Evolutionary conservation across 1,284 basidiomycete species (phyloP).

Genomic region (Filobasidium uniguttulatum): DNA sequence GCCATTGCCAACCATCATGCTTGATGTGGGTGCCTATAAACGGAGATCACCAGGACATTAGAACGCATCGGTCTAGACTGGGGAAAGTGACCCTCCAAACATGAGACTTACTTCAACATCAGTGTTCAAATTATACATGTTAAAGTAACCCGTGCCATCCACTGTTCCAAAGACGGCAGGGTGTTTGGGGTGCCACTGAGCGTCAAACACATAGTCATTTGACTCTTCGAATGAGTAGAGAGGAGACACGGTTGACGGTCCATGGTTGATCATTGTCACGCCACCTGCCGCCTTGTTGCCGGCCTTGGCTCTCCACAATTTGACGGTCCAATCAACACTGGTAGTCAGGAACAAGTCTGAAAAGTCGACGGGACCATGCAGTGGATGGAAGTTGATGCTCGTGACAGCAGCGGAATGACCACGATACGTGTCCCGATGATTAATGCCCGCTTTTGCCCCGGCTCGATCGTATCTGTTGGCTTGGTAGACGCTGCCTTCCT

Average conservation of each 20-base stretch:
- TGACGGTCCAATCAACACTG: constrained; percentile 91
- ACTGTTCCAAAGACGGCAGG: constrained; percentile 87
- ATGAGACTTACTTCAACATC: constrained; percentile 68
- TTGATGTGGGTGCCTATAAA: constrained; percentile 27
- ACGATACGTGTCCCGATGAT: constrained; percentile 77
- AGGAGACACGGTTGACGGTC: constrained; percentile 43
- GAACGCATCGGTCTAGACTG: constrained; percentile 45
- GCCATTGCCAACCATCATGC: constrained; percentile 39
- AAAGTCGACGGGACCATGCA: constrained; percentile 80
- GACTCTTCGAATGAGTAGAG: constrained; percentile 89
- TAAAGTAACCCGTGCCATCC: constrained; percentile 87
- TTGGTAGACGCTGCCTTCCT: constrained; percentile 92
- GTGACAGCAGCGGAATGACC: constrained; percentile 88
- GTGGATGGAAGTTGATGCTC: constrained; percentile 86
- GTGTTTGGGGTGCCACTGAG: constrained; percentile 90
- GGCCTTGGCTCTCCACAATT: constrained; percentile 64
- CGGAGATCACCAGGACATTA: not conserved
- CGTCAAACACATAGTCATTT: constrained; percentile 98
- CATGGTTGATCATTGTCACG: constrained; percentile 25
- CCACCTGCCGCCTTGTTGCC: constrained; percentile 33
- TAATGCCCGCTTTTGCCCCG: constrained; percentile 85
- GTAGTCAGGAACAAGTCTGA: constrained; percentile 84
- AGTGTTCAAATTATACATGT: constrained; percentile 88
- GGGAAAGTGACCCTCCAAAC: not conserved
- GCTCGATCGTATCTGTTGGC: constrained; percentile 93